phyloP scores from a whole-genome alignment of 352 stramenopile species.

The Pythium coloratum region DNA sequence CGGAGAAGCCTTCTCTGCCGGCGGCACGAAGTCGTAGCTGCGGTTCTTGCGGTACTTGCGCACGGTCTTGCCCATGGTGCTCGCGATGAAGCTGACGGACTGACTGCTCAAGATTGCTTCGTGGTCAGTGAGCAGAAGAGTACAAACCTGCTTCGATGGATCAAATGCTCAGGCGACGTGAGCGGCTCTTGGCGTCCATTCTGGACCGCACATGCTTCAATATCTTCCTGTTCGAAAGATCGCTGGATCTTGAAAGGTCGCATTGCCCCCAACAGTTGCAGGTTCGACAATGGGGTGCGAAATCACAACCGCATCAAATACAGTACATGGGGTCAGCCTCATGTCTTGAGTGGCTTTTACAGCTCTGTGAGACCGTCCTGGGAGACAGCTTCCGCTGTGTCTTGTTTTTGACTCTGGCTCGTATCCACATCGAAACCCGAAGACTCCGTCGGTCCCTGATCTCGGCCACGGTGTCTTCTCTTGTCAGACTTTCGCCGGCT shows the following conservation, averaged over 20 bases:
- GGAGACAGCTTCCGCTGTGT: neutral
- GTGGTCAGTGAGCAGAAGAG: neutral
- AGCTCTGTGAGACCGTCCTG: neutral
- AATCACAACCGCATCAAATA: neutral
- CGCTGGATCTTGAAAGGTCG: neutral
- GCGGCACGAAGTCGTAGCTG: conserved; percentile 31
- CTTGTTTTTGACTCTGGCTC: neutral
- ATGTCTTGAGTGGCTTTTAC: neutral
- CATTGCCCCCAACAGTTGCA: neutral
- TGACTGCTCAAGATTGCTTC: neutral
- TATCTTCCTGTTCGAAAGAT: neutral
- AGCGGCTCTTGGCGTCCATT: neutral
- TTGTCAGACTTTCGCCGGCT: conserved; percentile 9
- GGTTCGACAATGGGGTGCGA: neutral
- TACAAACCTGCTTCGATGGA: neutral
- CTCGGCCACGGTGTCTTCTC: conserved; percentile 4
- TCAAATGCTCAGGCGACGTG: neutral
- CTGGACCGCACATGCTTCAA: neutral
- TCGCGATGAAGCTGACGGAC: neutral
- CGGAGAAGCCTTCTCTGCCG: conserved; percentile 27
- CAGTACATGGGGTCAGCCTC: neutral
- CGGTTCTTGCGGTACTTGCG: conserved; percentile 42
- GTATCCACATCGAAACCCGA: neutral
- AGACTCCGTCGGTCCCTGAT: neutral
- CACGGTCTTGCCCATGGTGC: conserved; percentile 37